Evolutionary conservation across 192 early-diverging fungal species (phyloP).

Genomic region (Coemansia sp.): DNA sequence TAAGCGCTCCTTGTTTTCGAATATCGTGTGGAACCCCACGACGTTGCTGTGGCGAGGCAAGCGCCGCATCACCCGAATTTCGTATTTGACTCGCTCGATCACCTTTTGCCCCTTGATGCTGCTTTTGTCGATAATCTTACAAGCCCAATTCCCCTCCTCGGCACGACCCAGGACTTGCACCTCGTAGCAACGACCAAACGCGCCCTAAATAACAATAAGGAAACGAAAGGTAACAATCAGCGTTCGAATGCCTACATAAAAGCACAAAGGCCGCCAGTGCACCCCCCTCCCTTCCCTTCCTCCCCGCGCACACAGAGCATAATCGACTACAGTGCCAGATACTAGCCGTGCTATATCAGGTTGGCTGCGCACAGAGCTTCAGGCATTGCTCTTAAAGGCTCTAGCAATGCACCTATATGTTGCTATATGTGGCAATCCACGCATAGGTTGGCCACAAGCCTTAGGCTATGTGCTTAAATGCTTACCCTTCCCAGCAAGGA

Average conservation of each 20-base stretch:
- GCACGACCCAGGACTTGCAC: slow-evolving; percentile 54
- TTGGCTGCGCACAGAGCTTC: slow-evolving; percentile 5
- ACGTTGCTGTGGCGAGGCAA: slow-evolving; percentile 75
- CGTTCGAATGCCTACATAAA: background rate
- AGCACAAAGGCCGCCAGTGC: background rate
- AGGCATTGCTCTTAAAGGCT: background rate
- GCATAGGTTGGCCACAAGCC: background rate
- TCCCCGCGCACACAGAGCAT: background rate
- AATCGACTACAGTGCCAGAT: background rate
- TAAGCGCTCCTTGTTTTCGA: slow-evolving; percentile 87
- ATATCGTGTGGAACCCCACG: slow-evolving; percentile 78
- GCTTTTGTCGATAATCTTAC: slow-evolving; percentile 63
- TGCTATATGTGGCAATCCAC: background rate
- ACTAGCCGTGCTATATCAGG: background rate
- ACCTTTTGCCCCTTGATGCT: slow-evolving; percentile 53
- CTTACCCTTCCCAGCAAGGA: slow-evolving; percentile 50
- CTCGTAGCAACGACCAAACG: slow-evolving; percentile 86
- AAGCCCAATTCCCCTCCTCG: slow-evolving; percentile 62
- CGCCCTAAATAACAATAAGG: slow-evolving; percentile 66
- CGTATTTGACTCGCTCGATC: slow-evolving; percentile 54
- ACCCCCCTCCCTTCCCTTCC: background rate
- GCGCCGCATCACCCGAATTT: slow-evolving; percentile 54
- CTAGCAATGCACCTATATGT: background rate
- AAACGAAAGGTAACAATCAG: slow-evolving; percentile 9
- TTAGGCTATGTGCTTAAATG: background rate